A percentile compares a stretch with the other conserved stretches of the same genome.
Conservation (phyloP, 305 asterid species). For the Rubia balearica region DNA sequence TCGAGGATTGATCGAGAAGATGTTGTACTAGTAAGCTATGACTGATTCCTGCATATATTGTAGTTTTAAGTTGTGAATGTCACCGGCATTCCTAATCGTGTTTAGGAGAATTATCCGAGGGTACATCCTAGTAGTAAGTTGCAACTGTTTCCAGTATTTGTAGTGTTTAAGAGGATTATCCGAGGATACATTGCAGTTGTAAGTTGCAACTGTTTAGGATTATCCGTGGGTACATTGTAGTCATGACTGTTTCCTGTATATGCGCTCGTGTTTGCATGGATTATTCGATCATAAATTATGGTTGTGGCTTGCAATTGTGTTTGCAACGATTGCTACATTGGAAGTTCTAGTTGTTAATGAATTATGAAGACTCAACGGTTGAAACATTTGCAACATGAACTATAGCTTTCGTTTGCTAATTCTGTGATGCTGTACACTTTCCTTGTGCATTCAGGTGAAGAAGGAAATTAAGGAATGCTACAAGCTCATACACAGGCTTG, state of each 20-base stretch:
- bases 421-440: no score
- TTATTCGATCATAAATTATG: not conserved
- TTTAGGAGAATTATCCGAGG: not conserved
- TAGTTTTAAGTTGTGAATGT: not conserved
- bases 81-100: not conserved
- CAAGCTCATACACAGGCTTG: conserved; percentile 64
- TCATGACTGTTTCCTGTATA: not conserved
- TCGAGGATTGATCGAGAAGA: not conserved
- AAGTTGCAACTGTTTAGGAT: not conserved
- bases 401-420: not conserved
- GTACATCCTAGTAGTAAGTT: not conserved
- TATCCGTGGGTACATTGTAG: not conserved
- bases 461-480: conserved; percentile 77
- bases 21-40: not conserved
- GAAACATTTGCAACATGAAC: conserved; percentile 3
- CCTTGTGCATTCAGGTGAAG: conserved; percentile 46
- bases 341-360: not conserved
- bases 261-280: not conserved
- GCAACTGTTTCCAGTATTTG: not conserved
- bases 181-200: not conserved
- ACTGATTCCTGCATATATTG: not conserved
- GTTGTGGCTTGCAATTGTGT: not conserved
- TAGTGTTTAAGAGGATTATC: not conserved
- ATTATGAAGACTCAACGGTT: not conserved
- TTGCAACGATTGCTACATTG: not conserved